Conservation (phyloP, 257 asterid species). For the Marsdenia floribunda region DNA sequence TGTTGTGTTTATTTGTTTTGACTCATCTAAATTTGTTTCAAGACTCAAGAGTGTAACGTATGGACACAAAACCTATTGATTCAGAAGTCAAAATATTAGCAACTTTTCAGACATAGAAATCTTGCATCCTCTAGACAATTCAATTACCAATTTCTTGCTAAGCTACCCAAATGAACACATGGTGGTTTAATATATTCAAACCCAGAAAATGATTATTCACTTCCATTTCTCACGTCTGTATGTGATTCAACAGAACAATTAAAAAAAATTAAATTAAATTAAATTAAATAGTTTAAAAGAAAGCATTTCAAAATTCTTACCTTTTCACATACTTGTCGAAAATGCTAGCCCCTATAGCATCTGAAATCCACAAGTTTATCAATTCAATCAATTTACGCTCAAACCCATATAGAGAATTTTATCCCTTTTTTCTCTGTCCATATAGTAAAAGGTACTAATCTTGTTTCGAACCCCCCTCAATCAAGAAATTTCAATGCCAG, state of each 20-base stretch:
- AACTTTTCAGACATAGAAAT: not conserved
- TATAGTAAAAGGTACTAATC: not conserved
- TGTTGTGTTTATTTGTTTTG: too few relatives aligned
- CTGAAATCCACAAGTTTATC: slow-evolving; percentile 41
- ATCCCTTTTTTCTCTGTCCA: not conserved
- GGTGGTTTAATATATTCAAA: not conserved
- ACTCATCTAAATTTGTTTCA: too few relatives aligned
- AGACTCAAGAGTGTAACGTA: not conserved
- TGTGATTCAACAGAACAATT: not conserved
- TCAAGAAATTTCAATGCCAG: slow-evolving; percentile 7
- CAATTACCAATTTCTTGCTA: not conserved
- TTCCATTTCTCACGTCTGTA: not conserved
- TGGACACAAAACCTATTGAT: not conserved
- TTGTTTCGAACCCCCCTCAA: not conserved
- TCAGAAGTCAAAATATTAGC: not conserved
- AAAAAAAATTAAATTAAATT: too few relatives aligned
- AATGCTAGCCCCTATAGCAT: slow-evolving; percentile 50
- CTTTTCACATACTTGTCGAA: slow-evolving; percentile 75
- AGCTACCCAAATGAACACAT: not conserved
- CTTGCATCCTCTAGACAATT: not conserved
- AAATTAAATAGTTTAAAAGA: not conserved
- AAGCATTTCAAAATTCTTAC: slow-evolving; percentile 29
- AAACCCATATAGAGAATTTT: not conserved
- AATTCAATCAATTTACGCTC: not conserved
- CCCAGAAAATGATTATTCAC: not conserved